Conservation (phyloP, 306 rosid genomes). For the Trichosanthes truncata region DNA sequence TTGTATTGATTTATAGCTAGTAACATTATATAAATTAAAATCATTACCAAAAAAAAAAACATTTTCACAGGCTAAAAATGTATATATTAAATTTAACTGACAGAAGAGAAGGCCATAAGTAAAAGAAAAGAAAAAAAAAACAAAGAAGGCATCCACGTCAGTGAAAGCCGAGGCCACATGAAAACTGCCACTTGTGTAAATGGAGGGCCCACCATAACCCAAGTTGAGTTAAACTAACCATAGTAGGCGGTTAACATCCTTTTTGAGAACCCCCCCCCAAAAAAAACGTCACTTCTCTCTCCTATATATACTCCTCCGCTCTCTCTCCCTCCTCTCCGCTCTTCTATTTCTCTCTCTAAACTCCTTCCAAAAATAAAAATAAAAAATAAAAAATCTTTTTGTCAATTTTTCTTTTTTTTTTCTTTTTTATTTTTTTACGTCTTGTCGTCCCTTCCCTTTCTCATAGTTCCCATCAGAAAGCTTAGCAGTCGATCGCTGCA, state of each 20-base stretch:
- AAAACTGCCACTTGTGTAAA: slow-evolving; percentile 20
- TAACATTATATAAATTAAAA: too few relatives aligned
- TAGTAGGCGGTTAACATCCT: slow-evolving; percentile 5
- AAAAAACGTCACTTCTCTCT: neutral
- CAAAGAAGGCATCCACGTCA: neutral
- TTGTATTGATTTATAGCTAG: too few relatives aligned
- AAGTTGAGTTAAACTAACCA: slow-evolving; percentile 21
- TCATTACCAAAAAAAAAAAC: too few relatives aligned
- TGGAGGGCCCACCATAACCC: neutral
- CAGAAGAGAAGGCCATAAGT: too few relatives aligned
- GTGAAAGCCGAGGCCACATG: neutral
- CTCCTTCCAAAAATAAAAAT: neutral
- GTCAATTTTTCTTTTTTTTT: neutral
- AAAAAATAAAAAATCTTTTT: neutral
- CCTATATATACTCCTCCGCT: slow-evolving; percentile 11
- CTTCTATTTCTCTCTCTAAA: slow-evolving; percentile 3
- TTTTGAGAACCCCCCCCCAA: neutral
- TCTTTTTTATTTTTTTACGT: neutral
- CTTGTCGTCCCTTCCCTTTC: slow-evolving; percentile 15
- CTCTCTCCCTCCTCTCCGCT: slow-evolving; percentile 15
- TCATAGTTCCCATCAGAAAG: slow-evolving; percentile 6
- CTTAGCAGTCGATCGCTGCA: slow-evolving; percentile 8
- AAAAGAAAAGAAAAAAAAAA: neutral
- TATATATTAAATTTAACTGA: too few relatives aligned
- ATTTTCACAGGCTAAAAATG: too few relatives aligned